Evolutionary conservation across 2,329 filamentous ascomycete genomes (phyloP).

Genomic region (Talaromyces marneffei): DNA sequence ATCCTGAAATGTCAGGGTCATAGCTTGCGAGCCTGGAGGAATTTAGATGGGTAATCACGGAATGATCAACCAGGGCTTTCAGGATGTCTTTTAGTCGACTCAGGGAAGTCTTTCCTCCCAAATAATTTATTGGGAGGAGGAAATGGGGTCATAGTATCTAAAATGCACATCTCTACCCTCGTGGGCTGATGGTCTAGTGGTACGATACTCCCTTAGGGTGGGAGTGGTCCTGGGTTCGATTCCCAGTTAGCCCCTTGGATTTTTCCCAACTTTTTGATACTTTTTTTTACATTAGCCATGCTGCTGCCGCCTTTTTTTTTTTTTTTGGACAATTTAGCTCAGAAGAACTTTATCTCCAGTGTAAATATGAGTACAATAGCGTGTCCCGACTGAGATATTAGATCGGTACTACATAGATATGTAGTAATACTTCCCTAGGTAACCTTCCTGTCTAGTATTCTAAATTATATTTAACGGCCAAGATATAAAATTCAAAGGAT

Average conservation of each 20-base stretch:
- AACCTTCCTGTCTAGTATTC: not conserved
- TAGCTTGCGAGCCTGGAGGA: not conserved
- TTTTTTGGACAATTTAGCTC: not conserved
- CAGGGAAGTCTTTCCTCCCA: not conserved
- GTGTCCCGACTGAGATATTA: too few species aligned
- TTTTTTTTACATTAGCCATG: too few species aligned
- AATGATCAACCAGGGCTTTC: too few species aligned
- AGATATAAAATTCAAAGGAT: not conserved
- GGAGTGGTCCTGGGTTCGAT: constrained; percentile 9
- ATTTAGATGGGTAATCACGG: too few species aligned
- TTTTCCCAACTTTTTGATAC: not conserved
- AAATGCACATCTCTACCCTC: not conserved
- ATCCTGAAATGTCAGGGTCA: not conserved
- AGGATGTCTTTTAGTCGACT: too few species aligned
- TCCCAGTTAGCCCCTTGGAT: not conserved
- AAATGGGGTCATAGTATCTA: not conserved
- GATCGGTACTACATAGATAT: too few species aligned
- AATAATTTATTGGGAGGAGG: not conserved
- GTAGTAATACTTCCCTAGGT: too few species aligned
- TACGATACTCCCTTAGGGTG: constrained; percentile 9
- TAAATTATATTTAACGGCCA: not conserved
- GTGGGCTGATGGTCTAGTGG: constrained; percentile 6
- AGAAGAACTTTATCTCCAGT: not conserved
- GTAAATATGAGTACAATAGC: too few species aligned
- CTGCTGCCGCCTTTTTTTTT: too few species aligned